Evolutionary conservation across 495 filamentous ascomycete species (phyloP).

Genomic region (Acidiella bohemica): DNA sequence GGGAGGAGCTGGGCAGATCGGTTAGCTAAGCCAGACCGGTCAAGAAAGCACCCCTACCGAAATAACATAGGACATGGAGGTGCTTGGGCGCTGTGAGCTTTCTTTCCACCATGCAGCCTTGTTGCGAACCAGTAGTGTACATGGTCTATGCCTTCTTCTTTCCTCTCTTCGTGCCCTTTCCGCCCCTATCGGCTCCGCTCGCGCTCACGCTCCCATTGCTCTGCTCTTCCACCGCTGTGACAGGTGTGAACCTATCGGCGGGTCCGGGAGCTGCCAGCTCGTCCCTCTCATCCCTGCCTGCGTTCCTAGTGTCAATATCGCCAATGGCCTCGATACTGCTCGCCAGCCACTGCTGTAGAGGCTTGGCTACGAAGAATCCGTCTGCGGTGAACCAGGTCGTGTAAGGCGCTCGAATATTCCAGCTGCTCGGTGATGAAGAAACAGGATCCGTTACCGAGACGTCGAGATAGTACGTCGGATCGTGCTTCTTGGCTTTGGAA

Average conservation of each 20-base stretch:
- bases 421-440: slow-evolving; percentile 28
- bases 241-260: too few relatives aligned
- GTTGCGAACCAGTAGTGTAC: background rate
- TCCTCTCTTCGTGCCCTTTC: slow-evolving; percentile 10
- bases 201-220: slow-evolving; percentile 7
- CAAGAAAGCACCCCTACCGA: too few relatives aligned
- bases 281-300: slow-evolving; percentile 22
- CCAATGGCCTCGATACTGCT: slow-evolving; percentile 53
- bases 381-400: slow-evolving; percentile 74
- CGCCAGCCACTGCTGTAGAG: slow-evolving; percentile 73
- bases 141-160: slow-evolving; percentile 14
- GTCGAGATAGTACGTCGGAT: slow-evolving; percentile 61
- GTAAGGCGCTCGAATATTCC: slow-evolving; percentile 54
- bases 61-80: too few relatives aligned
- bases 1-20: too few relatives aligned
- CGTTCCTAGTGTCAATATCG: slow-evolving; percentile 48
- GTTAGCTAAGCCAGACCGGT: too few relatives aligned
- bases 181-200: slow-evolving; percentile 5
- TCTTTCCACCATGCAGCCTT: background rate
- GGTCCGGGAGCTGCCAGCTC: slow-evolving; percentile 1
- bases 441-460: slow-evolving; percentile 27
- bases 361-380: slow-evolving; percentile 67
- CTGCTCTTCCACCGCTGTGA: background rate
- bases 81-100: background rate
- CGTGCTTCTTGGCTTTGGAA: slow-evolving; percentile 56